These are phyloP conservation scores for Umbilicus rupestris DNA, from an alignment of 164 flowering plant genomes.

Conservation along the genomic window DNA sequence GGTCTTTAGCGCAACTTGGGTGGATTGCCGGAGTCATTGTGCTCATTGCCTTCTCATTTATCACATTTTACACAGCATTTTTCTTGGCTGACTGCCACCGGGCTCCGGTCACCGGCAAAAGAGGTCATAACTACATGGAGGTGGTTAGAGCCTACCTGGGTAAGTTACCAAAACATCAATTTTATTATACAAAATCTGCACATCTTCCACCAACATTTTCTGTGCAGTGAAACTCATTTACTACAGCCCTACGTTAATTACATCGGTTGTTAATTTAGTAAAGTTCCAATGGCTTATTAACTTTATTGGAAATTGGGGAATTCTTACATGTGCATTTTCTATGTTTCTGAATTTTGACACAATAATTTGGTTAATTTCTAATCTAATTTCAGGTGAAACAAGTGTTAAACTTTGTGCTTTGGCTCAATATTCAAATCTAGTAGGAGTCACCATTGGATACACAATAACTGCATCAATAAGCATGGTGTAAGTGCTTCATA, in stretches of 20 bases:
- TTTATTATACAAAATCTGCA: not conserved
- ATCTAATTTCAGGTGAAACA: conserved; percentile 40
- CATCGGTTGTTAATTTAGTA: not conserved
- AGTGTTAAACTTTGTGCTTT: conserved; percentile 77
- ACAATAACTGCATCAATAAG: conserved; percentile 94
- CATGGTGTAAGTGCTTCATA: conserved; percentile 78
- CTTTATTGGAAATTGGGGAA: not conserved
- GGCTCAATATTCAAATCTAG: conserved; percentile 69
- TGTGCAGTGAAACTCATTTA: not conserved
- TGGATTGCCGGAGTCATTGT: conserved; percentile 74
- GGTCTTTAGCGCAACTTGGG: conserved; percentile 92
- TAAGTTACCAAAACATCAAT: conserved; percentile 12
- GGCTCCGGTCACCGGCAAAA: conserved; percentile 59
- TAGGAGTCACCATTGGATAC: conserved; percentile 82
- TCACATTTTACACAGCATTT: conserved; percentile 78
- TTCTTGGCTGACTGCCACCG: conserved; percentile 80
- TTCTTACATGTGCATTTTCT: not conserved
- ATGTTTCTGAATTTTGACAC: not conserved
- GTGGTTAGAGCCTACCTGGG: conserved; percentile 76
- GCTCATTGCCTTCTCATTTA: conserved; percentile 62
- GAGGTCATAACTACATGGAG: conserved; percentile 90
- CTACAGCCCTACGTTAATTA: not conserved
- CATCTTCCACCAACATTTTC: not conserved
- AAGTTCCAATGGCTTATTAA: not conserved
- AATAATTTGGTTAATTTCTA: not conserved